phyloP scores from a whole-genome alignment of 805 yeast species.

The Yarrowia hollandica region DNA sequence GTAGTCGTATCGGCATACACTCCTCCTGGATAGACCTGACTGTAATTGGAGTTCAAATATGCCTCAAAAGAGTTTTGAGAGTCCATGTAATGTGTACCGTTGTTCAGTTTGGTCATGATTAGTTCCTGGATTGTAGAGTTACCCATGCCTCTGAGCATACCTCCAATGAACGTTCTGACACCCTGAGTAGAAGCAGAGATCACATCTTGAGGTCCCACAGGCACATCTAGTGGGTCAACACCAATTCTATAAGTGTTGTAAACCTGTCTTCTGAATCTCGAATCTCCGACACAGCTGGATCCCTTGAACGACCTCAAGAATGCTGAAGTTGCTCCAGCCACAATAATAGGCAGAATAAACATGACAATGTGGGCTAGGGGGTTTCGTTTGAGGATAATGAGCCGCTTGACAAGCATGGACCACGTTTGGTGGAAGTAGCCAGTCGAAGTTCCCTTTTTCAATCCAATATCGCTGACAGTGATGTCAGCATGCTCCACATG shows the following conservation, averaged over 20 bases:
- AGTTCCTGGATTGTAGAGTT: slow-evolving; percentile 27
- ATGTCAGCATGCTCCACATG: slow-evolving; percentile 31
- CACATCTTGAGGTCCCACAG: slow-evolving; percentile 31
- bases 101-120: slow-evolving; percentile 11
- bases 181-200: slow-evolving; percentile 28
- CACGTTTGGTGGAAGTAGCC: slow-evolving; percentile 35
- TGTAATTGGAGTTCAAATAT: slow-evolving; percentile 35
- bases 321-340: slow-evolving; percentile 37
- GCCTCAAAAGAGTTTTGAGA: slow-evolving; percentile 35
- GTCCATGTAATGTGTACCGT: slow-evolving; percentile 30
- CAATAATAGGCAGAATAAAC: slow-evolving; percentile 40
- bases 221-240: slow-evolving; percentile 19
- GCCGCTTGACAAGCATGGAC: slow-evolving; percentile 40
- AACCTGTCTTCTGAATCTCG: slow-evolving; percentile 29
- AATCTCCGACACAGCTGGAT: slow-evolving; percentile 32
- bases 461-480: slow-evolving; percentile 1
- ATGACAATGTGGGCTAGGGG: slow-evolving; percentile 38
- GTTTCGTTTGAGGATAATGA: slow-evolving; percentile 37
- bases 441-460: slow-evolving; percentile 17
- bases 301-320: slow-evolving; percentile 34
- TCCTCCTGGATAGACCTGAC: slow-evolving; percentile 41
- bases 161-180: slow-evolving; percentile 24
- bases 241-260: slow-evolving; percentile 31
- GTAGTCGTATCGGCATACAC: slow-evolving; percentile 35
- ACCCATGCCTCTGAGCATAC: slow-evolving; percentile 8